These are phyloP conservation scores for Wallacemonas sp. DNA, from an alignment of 208 protist genomes.

Conservation along the genomic window DNA sequence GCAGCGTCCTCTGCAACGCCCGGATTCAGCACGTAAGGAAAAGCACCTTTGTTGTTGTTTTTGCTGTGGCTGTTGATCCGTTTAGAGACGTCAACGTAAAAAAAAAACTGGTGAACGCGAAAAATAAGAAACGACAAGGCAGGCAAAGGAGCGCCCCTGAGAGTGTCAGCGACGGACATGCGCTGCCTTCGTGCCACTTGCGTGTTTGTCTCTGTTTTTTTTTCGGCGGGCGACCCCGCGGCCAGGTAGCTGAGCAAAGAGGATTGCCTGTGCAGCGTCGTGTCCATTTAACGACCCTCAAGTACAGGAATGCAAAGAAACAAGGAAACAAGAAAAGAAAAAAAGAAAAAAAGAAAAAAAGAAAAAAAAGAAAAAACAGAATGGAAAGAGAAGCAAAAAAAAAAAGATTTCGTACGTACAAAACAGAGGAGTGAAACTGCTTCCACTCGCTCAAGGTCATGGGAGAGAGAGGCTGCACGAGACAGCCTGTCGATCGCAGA, in stretches of 20 bases:
- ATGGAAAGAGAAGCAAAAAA: background rate
- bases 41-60: background rate
- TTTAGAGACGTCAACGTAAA: background rate
- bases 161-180: no score
- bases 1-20: no score
- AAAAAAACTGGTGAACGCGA: constrained; percentile 8
- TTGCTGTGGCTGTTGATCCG: background rate
- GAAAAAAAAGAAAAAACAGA: background rate
- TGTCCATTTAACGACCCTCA: no score
- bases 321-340: background rate
- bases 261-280: no score
- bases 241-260: no score
- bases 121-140: background rate
- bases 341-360: background rate
- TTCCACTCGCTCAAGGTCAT: no score
- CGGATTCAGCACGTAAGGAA: constrained; percentile 11
- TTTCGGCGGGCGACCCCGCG: no score
- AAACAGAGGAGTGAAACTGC: background rate
- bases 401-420: background rate
- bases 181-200: no score
- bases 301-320: background rate
- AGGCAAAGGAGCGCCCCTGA: background rate
- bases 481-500: background rate
- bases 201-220: no score
- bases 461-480: no score